Evolutionary conservation across 2,329 filamentous ascomycete species (phyloP), one percentile per base, ranked within the genome.

Genomic region (Aureobasidium sp.): DNA sequence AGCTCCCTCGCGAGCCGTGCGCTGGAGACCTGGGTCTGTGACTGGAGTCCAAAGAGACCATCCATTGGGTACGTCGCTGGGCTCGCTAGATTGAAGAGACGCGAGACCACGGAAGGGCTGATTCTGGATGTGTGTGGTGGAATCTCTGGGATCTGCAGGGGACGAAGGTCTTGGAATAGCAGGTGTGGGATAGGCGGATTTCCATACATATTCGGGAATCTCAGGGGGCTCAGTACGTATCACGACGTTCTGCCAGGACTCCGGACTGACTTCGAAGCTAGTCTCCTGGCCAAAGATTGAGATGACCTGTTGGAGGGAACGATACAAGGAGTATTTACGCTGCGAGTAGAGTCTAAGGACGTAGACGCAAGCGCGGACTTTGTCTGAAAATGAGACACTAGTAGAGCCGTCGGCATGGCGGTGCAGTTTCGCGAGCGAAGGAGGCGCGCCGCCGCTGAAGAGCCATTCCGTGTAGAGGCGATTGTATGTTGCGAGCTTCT

Each of bases 391-490:
- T 4, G 57, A 61, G 12, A 61, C 39, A 44, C 41, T 61, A 20
- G 57, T 61, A 23, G 58, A 41, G 27, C 51, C 57, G 9, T 55
- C 27, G 50, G 57, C 10, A 26, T 26, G 27, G 44, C 26, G 34
- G 41, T 57, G 51, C 7, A 56, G 48, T 52, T 57, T 56, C 8
- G 57, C 26, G 39, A 55, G 29, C 15, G 50, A 44, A 51, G 57
- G 17, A 17, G 62, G 42, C 17, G 53, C 44, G 27, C 50, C 9
- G 23, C 50, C 57, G 15, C 50, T 57, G 26, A 64, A 61, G 13
- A 62, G 23, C 47, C 41, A 42, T 23, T 32, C 39, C 1, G 53
- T 60, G 41, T 51, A 61, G 55, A 64, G 61, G 10, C 63, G 46
- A 3, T 26, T 32, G 42, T 53, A 52, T 20, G 32, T 56, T 12